Evolutionary conservation across 108 stramenopile species (phyloP), one percentile per base, ranked within the genome.

Genomic region (Poteriospumella lacustris): DNA sequence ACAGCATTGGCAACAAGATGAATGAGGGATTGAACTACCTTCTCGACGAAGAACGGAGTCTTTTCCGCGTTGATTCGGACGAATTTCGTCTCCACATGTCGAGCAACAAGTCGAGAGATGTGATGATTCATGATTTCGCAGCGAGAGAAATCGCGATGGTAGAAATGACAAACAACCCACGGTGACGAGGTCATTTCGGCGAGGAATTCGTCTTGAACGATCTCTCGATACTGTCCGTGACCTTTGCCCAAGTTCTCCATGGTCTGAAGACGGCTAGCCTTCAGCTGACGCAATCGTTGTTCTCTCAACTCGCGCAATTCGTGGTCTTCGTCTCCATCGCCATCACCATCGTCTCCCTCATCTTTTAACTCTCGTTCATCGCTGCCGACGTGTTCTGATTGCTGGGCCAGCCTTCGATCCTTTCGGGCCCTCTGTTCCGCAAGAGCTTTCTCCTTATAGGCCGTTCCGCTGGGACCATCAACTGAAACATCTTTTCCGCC

Each of bases 11-110:
- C n/a, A n/a, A n/a, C n/a, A n/a, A n/a, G n/a, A n/a, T n/a, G n/a
- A n/a, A n/a, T n/a, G n/a, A n/a, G n/a, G n/a, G n/a, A n/a, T n/a
- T n/a, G n/a, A n/a, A n/a, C n/a, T n/a, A n/a, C n/a, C n/a, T 96
- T 98, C 43, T 84, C 68, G 2, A 96, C 94, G 84, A 98, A 98
- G 82, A 98, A 98, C 0, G 96, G 97, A 19, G 94, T 89, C 87
- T 97, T 98, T 70, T 90, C 90, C 0, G 95, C 95, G 79, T 96
- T 91, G 36, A 96, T 88, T 26, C 92, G 86, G 26, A 98, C 73
- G 76, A 96, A 94, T 75, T 96, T 96, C 70, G 92, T 89, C 59
- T 90, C 87, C 24, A 91, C 47, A 83, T 97, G 95, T 40, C 79
- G 59, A 39, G 73, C 60, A 0, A 89, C 91, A 24, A 95, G 84